Base-by-base conservation (phyloP, 1,284 basidiomycete genomes). In the Moesziomyces sp. region DNA sequence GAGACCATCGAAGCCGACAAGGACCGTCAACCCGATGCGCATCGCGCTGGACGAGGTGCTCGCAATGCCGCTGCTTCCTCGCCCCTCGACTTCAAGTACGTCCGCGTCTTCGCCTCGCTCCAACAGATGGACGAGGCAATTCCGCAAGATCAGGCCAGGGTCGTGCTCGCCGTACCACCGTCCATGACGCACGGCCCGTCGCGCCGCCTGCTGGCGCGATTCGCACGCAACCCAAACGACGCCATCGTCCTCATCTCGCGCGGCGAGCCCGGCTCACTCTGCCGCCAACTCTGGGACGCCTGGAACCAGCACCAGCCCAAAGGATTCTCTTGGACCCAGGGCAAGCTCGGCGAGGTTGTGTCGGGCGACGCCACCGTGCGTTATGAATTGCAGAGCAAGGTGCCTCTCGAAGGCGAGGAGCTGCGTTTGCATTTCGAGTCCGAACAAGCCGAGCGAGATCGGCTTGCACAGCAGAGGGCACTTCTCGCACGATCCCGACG, bases 181-280 rank as follows among this genome's bases (percentile, higher is more conserved):
- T 93, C 93, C 0, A 87, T 99, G 67, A 96, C 94, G 0, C 92
- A 98, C 81, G 96, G 97, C 1, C 92, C 93, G 9, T 96, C 95
- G 0, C 88, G 96, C 23, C 87, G 88, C 35, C 84, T 99, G 3
- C 96, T 99, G 82, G 87, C 90, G 11, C 89, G 93, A 46, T 93
- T 97, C 85, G 93, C 91, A 0, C 90, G 91, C 60, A 97, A 97
- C 75, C 74, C 78, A 7, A 68, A 76, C 56, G 74, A 80, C 42
- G 69, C 77, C 0, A 53, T 83, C 13, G 54, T 81, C 14, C 71
- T 84, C 35, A 78, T 77, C 23, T 58, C 61, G 10, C 67, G 74
- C 24, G 89, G 91, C 35, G 92, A 94, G 78, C 90, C 92, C 52
- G 90, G 90, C 1, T 94, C 92, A 0, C 88, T 99, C 2, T 89